Evolutionary conservation across 78 protist species (phyloP).

Genomic region (Chrysochromulina parva): DNA sequence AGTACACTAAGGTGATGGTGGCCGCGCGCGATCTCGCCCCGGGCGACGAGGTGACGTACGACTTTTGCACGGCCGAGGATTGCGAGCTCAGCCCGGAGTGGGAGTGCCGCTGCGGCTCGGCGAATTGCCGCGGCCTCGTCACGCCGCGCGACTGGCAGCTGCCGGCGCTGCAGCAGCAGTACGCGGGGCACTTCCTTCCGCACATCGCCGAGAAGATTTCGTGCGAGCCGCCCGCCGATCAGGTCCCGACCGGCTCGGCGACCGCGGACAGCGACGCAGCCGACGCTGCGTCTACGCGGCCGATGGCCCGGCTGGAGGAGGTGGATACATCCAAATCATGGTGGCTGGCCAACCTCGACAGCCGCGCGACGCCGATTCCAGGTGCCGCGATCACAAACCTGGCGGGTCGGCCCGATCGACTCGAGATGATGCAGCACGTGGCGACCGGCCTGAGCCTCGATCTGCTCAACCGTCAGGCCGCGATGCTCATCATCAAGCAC

Average conservation of each 20-base stretch:
- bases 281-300: too few relatives aligned
- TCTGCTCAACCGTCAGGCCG: constrained; percentile 1
- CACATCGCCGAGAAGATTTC: background rate
- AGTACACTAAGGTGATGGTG: background rate
- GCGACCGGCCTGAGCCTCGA: background rate
- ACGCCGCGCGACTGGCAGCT: background rate
- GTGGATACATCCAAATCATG: background rate
- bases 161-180: background rate
- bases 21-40: background rate
- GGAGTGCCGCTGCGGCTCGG: background rate
- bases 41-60: constrained; percentile 15
- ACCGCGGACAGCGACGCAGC: too few relatives aligned
- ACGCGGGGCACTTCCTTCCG: background rate
- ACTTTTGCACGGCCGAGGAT: background rate
- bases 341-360: background rate
- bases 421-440: background rate
- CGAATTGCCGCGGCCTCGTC: background rate
- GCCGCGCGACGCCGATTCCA: too few relatives aligned
- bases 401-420: too few relatives aligned
- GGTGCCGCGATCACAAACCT: too few relatives aligned
- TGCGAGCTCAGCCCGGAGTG: background rate
- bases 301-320: background rate
- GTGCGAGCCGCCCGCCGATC: too few relatives aligned
- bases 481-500: background rate
- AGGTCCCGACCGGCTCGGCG: too few relatives aligned